phyloP scores from a whole-genome alignment of 768 basidiomycete species.

The Lentinula sp. region DNA sequence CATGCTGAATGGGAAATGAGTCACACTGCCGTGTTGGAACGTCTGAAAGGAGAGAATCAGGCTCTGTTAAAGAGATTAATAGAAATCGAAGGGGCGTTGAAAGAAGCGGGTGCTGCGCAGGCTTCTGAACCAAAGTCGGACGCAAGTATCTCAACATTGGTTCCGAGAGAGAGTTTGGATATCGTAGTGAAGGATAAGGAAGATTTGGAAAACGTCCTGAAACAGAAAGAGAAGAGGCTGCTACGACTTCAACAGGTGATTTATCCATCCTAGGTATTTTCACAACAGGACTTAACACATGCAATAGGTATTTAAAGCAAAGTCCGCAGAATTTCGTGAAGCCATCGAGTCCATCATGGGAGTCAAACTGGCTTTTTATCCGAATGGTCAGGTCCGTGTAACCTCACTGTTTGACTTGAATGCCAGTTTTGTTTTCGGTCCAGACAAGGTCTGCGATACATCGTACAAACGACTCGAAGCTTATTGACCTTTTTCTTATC shows the following conservation, averaged over 20 bases:
- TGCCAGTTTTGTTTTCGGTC: slow-evolving; percentile 85
- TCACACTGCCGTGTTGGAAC: slow-evolving; percentile 67
- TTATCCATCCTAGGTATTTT: not conserved
- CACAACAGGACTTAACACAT: not conserved
- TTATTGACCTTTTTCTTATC: slow-evolving; percentile 9
- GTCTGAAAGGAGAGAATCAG: slow-evolving; percentile 77
- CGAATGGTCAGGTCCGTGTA: slow-evolving; percentile 84
- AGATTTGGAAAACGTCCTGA: slow-evolving; percentile 57
- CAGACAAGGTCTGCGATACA: slow-evolving; percentile 28
- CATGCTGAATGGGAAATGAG: slow-evolving; percentile 78
- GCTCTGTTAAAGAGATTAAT: slow-evolving; percentile 66
- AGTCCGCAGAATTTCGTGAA: slow-evolving; percentile 87
- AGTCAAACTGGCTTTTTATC: slow-evolving; percentile 86
- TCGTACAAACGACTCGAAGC: slow-evolving; percentile 12
- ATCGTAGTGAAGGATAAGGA: slow-evolving; percentile 61
- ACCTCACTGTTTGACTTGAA: slow-evolving; percentile 87
- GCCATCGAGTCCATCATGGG: slow-evolving; percentile 87
- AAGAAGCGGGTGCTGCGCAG: slow-evolving; percentile 18
- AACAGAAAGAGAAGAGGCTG: slow-evolving; percentile 79
- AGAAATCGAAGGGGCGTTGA: slow-evolving; percentile 43
- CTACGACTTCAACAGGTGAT: slow-evolving; percentile 73
- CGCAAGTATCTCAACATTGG: slow-evolving; percentile 31
- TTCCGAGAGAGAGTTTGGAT: slow-evolving; percentile 80
- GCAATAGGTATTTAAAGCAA: slow-evolving; percentile 64
- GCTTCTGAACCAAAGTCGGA: not conserved